Base-by-base conservation (phyloP, 2,329 filamentous ascomycete species). In the Colletotrichum lindemuthianum region DNA sequence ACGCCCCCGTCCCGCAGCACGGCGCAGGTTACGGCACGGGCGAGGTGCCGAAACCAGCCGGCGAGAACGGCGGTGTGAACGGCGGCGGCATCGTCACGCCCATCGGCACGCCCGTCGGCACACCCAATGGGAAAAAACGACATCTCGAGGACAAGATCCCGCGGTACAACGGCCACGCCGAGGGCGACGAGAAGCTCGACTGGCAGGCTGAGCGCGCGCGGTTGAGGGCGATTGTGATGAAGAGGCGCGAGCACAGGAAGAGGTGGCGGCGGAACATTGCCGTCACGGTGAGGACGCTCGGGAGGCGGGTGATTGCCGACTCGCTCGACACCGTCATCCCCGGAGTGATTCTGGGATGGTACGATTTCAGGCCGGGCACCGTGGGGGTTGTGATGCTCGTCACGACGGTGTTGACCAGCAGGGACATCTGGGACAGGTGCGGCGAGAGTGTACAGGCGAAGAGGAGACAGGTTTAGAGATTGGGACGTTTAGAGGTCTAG, bases 301-400 rank as follows among this genome's bases (percentile, higher is more conserved):
- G 78, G 34, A 82, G 84, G 12, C 79, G 81, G 53, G 72, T 90
- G 6, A 65, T 87, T 2, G 81, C 86, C 1, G 87, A 91, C 70
- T 69, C 77, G 7, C 81, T 90, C 54, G 90, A 93, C 72, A 72
- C 91, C 50, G 71, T 88, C 4, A 78, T 91, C 37, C 90, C 91
- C 0, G 86, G 85, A 0, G 78, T 79, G 6, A 77, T 84, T 1
- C 75, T 91, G 12, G 88, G 88, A 0, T 91, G 89, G 89, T 75
- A 89, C 33, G 73, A 79, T 0, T 77, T 83, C 1, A 77, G 82
- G 9, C 75, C 81, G 0, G 80, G 85, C 3, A 76, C 81, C 1
- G 83, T 91, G 1, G 88, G 86, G 1, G 59, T 83, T 11, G 82
- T 83, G 8, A 90, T 89, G 83, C 75, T 90, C 16, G 70, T 85